Conservation (phyloP, 805 yeast genomes). For the Grigorovia jiainica region DNA sequence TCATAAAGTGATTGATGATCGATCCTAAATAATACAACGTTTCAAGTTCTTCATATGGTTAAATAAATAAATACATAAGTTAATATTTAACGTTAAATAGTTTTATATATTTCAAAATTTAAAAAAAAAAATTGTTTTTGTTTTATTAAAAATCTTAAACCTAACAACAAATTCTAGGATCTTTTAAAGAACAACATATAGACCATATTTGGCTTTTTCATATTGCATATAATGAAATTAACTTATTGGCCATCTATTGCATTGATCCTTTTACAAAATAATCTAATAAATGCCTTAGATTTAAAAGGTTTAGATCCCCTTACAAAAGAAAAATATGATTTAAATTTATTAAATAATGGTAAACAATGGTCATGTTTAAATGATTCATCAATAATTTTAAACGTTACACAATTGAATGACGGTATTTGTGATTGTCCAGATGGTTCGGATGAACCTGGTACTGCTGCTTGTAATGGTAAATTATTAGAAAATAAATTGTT, state of each 20-base stretch:
- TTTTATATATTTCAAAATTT: too few relatives aligned
- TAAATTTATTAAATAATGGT: conserved; percentile 37
- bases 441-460: conserved; percentile 96
- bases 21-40: too few relatives aligned
- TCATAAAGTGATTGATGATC: too few relatives aligned
- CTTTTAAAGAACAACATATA: too few relatives aligned
- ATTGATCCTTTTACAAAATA: not conserved
- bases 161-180: too few relatives aligned
- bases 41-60: too few relatives aligned
- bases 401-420: conserved; percentile 65
- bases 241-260: not conserved
- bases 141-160: too few relatives aligned
- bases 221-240: not conserved
- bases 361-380: conserved; percentile 57
- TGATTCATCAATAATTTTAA: conserved; percentile 55
- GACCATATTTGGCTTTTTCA: too few relatives aligned
- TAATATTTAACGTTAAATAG: too few relatives aligned
- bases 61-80: too few relatives aligned
- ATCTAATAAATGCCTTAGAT: not conserved
- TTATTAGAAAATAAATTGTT: conserved; percentile 31
- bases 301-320: not conserved
- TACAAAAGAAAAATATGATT: conserved; percentile 11
- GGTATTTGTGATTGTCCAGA: conserved; percentile 95
- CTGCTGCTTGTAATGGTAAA: conserved; percentile 58
- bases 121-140: too few relatives aligned